Evolutionary conservation across 202 grass and related monocot genomes (phyloP).

Genomic region (Zoysia matrella): DNA sequence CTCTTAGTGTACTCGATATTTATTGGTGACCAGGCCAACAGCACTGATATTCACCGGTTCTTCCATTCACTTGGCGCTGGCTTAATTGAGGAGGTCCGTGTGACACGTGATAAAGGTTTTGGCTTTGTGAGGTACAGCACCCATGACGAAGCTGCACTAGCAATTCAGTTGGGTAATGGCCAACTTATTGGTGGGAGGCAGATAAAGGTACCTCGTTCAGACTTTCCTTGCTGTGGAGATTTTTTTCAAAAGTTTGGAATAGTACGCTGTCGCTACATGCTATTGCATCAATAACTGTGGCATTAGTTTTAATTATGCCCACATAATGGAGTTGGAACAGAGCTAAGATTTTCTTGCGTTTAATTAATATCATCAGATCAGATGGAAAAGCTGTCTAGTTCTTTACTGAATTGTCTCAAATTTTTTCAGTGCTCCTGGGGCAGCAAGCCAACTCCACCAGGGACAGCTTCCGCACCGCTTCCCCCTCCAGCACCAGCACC

Average conservation of each 20-base stretch:
- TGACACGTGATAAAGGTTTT: slow-evolving; percentile 89
- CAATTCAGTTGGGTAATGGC: slow-evolving; percentile 83
- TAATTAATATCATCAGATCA: neutral
- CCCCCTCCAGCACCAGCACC: slow-evolving; percentile 63
- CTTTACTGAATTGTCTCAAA: neutral
- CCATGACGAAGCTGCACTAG: slow-evolving; percentile 81
- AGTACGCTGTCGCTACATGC: neutral
- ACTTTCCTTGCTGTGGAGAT: neutral
- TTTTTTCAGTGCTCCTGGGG: slow-evolving; percentile 88
- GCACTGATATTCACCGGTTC: slow-evolving; percentile 79
- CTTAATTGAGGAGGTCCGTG: slow-evolving; percentile 84
- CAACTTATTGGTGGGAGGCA: slow-evolving; percentile 73
- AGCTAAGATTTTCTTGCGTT: neutral
- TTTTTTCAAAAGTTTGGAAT: neutral
- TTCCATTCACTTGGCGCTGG: slow-evolving; percentile 82
- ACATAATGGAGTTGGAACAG: neutral
- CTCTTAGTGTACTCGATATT: neutral
- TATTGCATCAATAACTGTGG: too few relatives aligned
- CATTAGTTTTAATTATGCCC: neutral
- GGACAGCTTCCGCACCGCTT: slow-evolving; percentile 69
- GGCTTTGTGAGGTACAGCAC: slow-evolving; percentile 91
- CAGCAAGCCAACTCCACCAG: slow-evolving; percentile 86
- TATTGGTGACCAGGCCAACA: slow-evolving; percentile 64
- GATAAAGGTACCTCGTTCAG: slow-evolving; percentile 65
- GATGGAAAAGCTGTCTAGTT: neutral